Conservation (phyloP, 2,329 filamentous ascomycete genomes). For the Colletotrichum shisoi region DNA sequence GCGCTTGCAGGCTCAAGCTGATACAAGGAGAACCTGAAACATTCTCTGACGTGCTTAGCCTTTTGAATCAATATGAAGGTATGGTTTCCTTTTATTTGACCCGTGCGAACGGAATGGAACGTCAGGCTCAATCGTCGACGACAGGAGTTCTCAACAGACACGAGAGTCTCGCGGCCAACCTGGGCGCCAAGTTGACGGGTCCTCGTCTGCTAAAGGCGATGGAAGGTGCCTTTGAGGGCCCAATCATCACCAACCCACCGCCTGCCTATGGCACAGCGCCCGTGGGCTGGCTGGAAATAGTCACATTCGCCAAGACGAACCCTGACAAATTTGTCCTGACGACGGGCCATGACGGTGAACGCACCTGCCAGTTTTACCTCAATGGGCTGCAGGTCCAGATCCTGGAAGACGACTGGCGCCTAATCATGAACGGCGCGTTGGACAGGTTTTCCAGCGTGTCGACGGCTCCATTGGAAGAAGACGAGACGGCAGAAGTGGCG, state of each 20-base stretch:
- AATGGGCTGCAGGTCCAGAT: constrained; percentile 86
- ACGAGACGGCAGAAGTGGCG: constrained; percentile 84
- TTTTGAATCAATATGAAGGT: constrained; percentile 81
- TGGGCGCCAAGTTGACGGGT: constrained; percentile 82
- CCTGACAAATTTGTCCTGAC: constrained; percentile 79
- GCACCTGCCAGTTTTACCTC: constrained; percentile 81
- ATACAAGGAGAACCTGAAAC: constrained; percentile 68
- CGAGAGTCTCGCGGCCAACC: constrained; percentile 84
- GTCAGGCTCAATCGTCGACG: constrained; percentile 16
- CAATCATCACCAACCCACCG: constrained; percentile 65
- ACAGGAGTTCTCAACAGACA: constrained; percentile 79
- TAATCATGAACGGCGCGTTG: constrained; percentile 82
- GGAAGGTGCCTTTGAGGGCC: constrained; percentile 83
- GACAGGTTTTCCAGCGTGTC: constrained; percentile 77
- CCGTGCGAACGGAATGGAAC: constrained; percentile 18
- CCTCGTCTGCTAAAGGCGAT: constrained; percentile 86
- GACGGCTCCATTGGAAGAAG: constrained; percentile 81
- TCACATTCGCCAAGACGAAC: constrained; percentile 82
- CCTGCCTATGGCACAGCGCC: constrained; percentile 61
- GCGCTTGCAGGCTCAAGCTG: constrained; percentile 56
- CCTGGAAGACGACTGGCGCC: constrained; percentile 83
- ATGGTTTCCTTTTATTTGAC: constrained; percentile 36
- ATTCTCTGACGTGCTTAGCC: constrained; percentile 74
- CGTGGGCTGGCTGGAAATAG: constrained; percentile 84
- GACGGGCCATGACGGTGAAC: constrained; percentile 71